Conservation (phyloP, 768 basidiomycete genomes). For the Cystobasidium ongulense region DNA sequence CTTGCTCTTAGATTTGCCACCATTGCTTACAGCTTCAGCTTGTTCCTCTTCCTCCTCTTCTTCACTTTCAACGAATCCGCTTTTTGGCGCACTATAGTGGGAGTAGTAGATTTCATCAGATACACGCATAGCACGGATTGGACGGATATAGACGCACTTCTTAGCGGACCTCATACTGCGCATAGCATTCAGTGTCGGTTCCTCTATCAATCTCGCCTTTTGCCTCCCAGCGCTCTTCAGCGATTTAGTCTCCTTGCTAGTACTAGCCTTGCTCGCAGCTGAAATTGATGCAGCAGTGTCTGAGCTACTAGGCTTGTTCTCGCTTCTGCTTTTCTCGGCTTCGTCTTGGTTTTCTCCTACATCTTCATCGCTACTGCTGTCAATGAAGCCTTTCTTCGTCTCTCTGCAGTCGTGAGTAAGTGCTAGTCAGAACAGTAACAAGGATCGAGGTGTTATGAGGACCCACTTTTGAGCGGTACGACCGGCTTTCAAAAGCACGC, state of each 20-base stretch:
- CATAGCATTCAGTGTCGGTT: background rate
- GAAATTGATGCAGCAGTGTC: background rate
- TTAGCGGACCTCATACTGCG: background rate
- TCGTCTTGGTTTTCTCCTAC: background rate
- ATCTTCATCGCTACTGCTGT: background rate
- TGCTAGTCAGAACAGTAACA: background rate
- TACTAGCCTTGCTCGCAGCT: background rate
- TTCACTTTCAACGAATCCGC: background rate
- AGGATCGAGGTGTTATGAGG: background rate
- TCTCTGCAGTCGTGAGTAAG: background rate
- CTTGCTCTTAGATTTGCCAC: background rate
- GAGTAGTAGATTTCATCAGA: background rate
- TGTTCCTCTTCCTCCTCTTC: background rate
- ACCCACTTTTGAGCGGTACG: slow-evolving; percentile 17
- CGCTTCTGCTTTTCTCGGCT: background rate
- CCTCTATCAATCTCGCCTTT: background rate
- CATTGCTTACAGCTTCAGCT: background rate
- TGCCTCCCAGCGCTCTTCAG: background rate
- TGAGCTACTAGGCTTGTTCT: background rate
- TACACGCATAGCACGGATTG: too few species aligned
- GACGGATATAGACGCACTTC: background rate
- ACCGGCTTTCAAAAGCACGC: slow-evolving; percentile 1
- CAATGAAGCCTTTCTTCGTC: slow-evolving; percentile 7
- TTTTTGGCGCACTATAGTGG: background rate
- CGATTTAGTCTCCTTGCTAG: background rate